Base-by-base conservation (phyloP, 805 yeast genomes). In the Candida oleophila region DNA sequence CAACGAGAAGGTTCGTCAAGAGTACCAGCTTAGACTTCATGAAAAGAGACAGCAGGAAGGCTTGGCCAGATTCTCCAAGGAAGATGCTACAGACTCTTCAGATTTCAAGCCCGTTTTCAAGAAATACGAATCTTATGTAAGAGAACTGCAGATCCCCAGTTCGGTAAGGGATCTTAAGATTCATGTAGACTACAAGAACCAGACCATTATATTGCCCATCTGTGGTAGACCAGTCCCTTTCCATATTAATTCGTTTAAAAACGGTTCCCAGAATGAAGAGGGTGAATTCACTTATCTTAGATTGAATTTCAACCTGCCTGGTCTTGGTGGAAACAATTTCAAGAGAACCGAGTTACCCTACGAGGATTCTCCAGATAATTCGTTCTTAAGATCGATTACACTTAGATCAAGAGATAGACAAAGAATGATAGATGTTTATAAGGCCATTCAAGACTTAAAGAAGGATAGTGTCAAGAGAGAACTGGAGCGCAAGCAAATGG, bases 141-240 rank as follows among this genome's bases (percentile, higher is more conserved):
- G 97, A 57, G 99, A 92, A 62, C 76, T 94, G 2, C 98, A 94
- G 73, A 84, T 92, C 52, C 98, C 99, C 36, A 68, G 74, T 33
- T 79, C 80, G 56, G 95, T 90, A 16, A 81, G 84, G 58, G 97
- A 91, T 62, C 74, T 94, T 64, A 83, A 83, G 61, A 82, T 92
- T 49, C 91, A 86, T 62, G 90, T 94, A 48, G 99, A 92, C 64
- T 76, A 81, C 63, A 89, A 87, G 59, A 80, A 87, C 48, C 97
- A 91, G 68, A 87, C 97, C 1, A 86, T 92, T 46, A 81, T 92
- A 50, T 71, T 92, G 49, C 99, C 99, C 43, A 86, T 92, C 48
- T 81, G 85, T 59, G 99, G 99, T 52, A 79, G 98, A 59, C 97
- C 98, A 1, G 98, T 94, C 44, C 99, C 99, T 20, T 92, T 94